Evolutionary conservation across 306 rosid species (phyloP), one percentile per base, ranked within the genome.

Genomic region (Astragalus membranaceus): DNA sequence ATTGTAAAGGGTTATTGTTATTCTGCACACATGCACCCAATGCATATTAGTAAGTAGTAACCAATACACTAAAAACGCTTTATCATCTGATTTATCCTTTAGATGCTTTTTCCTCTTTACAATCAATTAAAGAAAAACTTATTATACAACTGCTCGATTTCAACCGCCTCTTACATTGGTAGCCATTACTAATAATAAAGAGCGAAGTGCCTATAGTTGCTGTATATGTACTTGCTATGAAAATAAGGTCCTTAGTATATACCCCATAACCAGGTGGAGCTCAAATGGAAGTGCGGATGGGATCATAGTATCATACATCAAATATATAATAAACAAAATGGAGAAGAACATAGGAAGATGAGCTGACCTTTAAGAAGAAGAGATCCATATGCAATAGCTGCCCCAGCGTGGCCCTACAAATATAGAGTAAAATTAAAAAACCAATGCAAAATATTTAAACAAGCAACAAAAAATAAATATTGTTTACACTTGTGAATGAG

Each of bases 331-430:
- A 50, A 26, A 62, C 36, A 43, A 8, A 57, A 70, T 48, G 39
- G 37, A 43, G 52, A 63, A 39, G 51, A 68, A 61, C 35, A 35
- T 46, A 54, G n/a, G 59, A 57, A 52, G 20, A 58, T 32, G 59
- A 67, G 64, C 85, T 72, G 64, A 87, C 97, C 98, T 87, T 79
- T 86, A 63, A 90, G 96, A 78, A 94, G 90, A 83, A 90, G 98
- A 79, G 97, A 90, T 50, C 98, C 98, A 77, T 73, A 90, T 20
- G 97, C 97, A 76, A 94, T 78, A 73, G 97, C 95, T 23, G 97
- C 96, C 75, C 95, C 97, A 36, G 96, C 81, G 80, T 94, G 97
- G 26, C 97, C 97, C 97, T 94, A 75, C 70, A 72, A 16, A 61
- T 16, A 55, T 47, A 46, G 37, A 13, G 43, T 51, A 44, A 57